Evolutionary conservation across 257 asterid species (phyloP).

Genomic region (Parsonsia alboflavescens): DNA sequence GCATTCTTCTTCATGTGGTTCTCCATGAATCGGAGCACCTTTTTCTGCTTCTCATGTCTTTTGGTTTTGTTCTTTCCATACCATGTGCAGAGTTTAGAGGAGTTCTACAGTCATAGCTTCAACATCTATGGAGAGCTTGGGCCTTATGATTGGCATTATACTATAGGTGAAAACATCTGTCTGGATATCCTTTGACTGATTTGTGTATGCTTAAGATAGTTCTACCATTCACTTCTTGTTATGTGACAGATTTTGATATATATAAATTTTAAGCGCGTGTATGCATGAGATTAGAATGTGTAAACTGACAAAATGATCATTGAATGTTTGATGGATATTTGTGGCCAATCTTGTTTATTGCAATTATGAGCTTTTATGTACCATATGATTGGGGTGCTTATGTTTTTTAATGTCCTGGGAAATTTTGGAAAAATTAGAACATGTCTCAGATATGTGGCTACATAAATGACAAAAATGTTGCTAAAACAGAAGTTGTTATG

Average conservation of each 20-base stretch:
- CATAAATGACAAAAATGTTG: neutral
- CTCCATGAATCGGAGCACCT: neutral
- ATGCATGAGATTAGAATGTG: neutral
- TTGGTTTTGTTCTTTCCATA: neutral
- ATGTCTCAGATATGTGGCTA: neutral
- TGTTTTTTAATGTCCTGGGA: neutral
- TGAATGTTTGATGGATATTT: too few species aligned
- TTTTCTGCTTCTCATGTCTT: neutral
- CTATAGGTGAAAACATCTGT: conserved; percentile 7
- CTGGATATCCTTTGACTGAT: neutral
- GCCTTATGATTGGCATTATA: conserved; percentile 15
- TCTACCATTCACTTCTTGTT: neutral
- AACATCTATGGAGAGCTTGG: neutral
- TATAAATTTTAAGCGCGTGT: neutral
- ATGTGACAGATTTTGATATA: neutral
- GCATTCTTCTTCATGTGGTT: neutral
- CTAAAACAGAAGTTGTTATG: neutral
- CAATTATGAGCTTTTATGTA: neutral
- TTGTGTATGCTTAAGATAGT: neutral
- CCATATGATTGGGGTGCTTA: neutral
- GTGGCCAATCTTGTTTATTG: neutral
- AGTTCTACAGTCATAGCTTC: conserved; percentile 2
- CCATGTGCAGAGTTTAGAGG: neutral
- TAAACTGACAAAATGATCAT: neutral
- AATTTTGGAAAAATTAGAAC: neutral